Percentiles rank a stretch among this genome's conserved stretches.
phyloP scores from a whole-genome alignment of 1,284 basidiomycete species.

The Psilocybe mexicana region DNA sequence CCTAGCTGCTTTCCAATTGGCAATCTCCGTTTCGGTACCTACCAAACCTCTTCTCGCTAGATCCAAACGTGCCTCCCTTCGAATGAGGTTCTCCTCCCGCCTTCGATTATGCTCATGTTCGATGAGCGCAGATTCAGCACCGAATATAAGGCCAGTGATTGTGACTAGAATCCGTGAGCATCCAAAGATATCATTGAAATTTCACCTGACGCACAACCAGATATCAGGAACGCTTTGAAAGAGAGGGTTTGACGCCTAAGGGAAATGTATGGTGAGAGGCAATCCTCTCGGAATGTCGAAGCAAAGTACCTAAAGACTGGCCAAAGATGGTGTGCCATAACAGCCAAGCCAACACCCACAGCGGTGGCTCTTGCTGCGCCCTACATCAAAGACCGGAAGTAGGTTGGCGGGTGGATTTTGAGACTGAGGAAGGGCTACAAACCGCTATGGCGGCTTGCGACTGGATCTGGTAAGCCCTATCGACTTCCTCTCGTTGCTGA shows the following conservation, averaged over 20 bases:
- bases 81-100: slow-evolving; percentile 64
- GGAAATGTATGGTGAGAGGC: not conserved
- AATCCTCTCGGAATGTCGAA: not conserved
- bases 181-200: slow-evolving; percentile 6
- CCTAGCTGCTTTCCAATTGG: slow-evolving; percentile 68
- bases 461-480: slow-evolving; percentile 57
- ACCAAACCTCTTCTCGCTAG: slow-evolving; percentile 74
- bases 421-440: slow-evolving; percentile 19
- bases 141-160: slow-evolving; percentile 70
- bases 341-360: slow-evolving; percentile 60
- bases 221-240: slow-evolving; percentile 77
- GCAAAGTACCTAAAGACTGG: slow-evolving; percentile 68
- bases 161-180: slow-evolving; percentile 32
- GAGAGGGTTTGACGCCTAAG: slow-evolving; percentile 75
- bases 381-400: slow-evolving; percentile 35
- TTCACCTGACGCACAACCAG: slow-evolving; percentile 44
- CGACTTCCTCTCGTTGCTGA: slow-evolving; percentile 50
- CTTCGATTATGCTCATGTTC: slow-evolving; percentile 69
- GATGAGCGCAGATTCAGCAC: slow-evolving; percentile 76
- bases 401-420: slow-evolving; percentile 9
- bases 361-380: slow-evolving; percentile 51
- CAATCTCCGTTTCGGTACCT: slow-evolving; percentile 81
- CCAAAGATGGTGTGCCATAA: slow-evolving; percentile 74
- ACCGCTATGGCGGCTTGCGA: slow-evolving; percentile 53
- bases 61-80: slow-evolving; percentile 74